phyloP scores from a whole-genome alignment of 306 rosid species.

The Dalbergia cultrata region DNA sequence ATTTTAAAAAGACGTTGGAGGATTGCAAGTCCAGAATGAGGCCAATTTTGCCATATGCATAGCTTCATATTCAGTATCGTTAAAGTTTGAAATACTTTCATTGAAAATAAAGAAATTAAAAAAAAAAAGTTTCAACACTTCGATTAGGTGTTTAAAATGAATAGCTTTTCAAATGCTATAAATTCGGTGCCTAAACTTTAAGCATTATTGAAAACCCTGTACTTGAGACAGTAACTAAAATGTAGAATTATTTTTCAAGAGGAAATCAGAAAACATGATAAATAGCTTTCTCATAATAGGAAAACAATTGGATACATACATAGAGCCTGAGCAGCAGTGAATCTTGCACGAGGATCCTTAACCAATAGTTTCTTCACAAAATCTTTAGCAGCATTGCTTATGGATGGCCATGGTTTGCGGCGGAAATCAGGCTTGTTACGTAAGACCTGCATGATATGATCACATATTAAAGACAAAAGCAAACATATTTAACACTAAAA shows the following conservation, averaged over 20 bases:
- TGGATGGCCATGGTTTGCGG: constrained; percentile 94
- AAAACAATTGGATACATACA: constrained; percentile 66
- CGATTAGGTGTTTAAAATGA: constrained; percentile 22
- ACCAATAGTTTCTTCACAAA: constrained; percentile 94
- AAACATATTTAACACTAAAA: neutral
- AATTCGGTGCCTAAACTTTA: constrained; percentile 29
- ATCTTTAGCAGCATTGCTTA: constrained; percentile 85
- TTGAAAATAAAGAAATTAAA: neutral
- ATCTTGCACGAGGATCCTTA: constrained; percentile 96
- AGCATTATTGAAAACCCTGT: constrained; percentile 30
- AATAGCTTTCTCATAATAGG: constrained; percentile 40
- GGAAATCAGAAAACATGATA: constrained; percentile 31
- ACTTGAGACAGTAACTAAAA: constrained; percentile 33
- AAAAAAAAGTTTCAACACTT: neutral
- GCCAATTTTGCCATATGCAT: constrained; percentile 15
- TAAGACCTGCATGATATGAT: constrained; percentile 69
- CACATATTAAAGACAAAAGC: constrained; percentile 22
- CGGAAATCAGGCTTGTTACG: constrained; percentile 96
- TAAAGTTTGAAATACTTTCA: neutral
- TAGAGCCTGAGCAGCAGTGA: constrained; percentile 99
- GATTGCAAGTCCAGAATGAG: constrained; percentile 19
- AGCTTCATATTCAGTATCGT: constrained; percentile 5
- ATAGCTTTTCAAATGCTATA: constrained; percentile 34
- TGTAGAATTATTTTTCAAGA: constrained; percentile 23
- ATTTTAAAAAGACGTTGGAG: neutral